Evolutionary conservation across 2,329 filamentous ascomycete species (phyloP).

Genomic region (Xylariaceae sp.): DNA sequence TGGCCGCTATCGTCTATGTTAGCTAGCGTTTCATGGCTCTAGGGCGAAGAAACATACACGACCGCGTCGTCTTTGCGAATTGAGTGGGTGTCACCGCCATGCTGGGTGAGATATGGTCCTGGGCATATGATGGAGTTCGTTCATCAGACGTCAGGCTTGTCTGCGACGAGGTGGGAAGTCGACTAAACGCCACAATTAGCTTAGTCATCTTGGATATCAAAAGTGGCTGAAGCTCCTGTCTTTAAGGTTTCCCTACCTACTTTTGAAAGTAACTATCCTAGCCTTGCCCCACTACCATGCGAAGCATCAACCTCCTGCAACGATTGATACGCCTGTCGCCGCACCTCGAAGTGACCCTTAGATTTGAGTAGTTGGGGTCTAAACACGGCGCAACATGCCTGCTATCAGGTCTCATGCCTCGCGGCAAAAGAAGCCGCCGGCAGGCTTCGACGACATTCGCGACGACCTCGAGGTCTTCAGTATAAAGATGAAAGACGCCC

Average conservation of each 20-base stretch:
- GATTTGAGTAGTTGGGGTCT: neutral
- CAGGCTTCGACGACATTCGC: slow-evolving; percentile 86
- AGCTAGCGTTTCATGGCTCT: slow-evolving; percentile 34
- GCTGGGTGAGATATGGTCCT: slow-evolving; percentile 47
- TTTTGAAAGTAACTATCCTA: too few species aligned
- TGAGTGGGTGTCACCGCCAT: slow-evolving; percentile 94
- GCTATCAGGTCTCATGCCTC: slow-evolving; percentile 70
- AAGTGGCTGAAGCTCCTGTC: neutral
- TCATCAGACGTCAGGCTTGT: slow-evolving; percentile 38
- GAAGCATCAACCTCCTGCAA: slow-evolving; percentile 14
- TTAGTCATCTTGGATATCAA: slow-evolving; percentile 23
- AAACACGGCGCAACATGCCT: slow-evolving; percentile 54
- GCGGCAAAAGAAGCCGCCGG: slow-evolving; percentile 75
- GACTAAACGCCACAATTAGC: slow-evolving; percentile 24
- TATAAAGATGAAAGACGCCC: slow-evolving; percentile 94
- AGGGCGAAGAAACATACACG: slow-evolving; percentile 60
- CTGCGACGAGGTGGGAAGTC: slow-evolving; percentile 16
- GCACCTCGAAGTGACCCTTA: neutral
- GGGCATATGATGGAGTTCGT: slow-evolving; percentile 32
- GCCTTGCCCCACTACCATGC: slow-evolving; percentile 37
- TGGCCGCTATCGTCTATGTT: slow-evolving; percentile 65
- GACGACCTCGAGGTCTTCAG: slow-evolving; percentile 82
- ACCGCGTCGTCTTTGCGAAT: slow-evolving; percentile 78
- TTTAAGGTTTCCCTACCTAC: neutral
- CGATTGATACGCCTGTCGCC: neutral